phyloP scores from a whole-genome alignment of 2,329 filamentous ascomycete species.

The Coniochaeta sp. region DNA sequence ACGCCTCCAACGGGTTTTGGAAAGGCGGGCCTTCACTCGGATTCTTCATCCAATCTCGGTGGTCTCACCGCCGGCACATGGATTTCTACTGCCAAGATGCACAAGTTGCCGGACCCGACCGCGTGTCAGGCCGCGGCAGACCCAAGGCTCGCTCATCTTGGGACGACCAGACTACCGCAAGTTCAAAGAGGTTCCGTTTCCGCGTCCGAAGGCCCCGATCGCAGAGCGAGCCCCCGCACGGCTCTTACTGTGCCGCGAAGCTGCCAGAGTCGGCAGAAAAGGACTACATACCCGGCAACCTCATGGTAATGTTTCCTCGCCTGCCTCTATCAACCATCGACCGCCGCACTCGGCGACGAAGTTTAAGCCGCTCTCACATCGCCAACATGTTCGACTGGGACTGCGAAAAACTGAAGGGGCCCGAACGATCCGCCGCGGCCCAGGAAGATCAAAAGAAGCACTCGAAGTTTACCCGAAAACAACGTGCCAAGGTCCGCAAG shows the following conservation, averaged over 20 bases:
- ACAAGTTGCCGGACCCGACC: not conserved
- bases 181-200: not conserved
- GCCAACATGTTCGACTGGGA: slow-evolving; percentile 25
- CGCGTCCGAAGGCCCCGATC: not conserved
- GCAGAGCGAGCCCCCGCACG: slow-evolving; percentile 9
- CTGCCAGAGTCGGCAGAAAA: slow-evolving; percentile 15
- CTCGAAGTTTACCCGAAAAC: too few relatives aligned
- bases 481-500: too few relatives aligned
- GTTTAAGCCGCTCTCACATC: slow-evolving; percentile 27
- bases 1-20: not conserved
- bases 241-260: slow-evolving; percentile 15
- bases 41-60: not conserved
- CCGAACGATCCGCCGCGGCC: not conserved
- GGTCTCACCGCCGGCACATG: not conserved
- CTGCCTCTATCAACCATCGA: slow-evolving; percentile 22
- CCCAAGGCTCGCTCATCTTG: not conserved
- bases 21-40: not conserved
- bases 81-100: not conserved
- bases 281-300: slow-evolving; percentile 9
- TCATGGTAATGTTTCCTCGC: slow-evolving; percentile 28
- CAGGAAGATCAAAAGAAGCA: not conserved
- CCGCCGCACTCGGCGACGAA: slow-evolving; percentile 23
- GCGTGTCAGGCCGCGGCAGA: not conserved
- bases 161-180: not conserved
- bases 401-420: not conserved